These are phyloP conservation scores for Salix caprea DNA, from an alignment of 345 rosid species.

Conservation along the genomic window DNA sequence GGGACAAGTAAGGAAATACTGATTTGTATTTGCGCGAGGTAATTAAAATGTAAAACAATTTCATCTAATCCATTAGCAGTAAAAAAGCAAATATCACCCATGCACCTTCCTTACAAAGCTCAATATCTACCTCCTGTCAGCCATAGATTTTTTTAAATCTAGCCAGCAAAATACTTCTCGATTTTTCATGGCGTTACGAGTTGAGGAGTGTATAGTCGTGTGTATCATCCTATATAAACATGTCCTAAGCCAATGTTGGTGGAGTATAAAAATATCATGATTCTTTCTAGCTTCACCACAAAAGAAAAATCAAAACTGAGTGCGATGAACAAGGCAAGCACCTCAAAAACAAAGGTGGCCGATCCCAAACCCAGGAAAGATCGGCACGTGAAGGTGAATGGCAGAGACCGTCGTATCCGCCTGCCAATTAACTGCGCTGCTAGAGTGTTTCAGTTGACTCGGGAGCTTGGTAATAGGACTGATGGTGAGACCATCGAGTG, in stretches of 20 bases:
- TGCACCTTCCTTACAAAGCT: not conserved
- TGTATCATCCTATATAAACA: not conserved
- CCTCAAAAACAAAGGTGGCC: not conserved
- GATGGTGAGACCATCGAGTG: conserved; percentile 34
- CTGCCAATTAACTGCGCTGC: conserved; percentile 14
- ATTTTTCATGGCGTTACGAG: not conserved
- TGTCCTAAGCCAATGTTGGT: not conserved
- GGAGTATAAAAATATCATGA: not conserved
- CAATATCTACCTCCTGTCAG: not conserved
- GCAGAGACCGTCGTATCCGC: conserved; percentile 29
- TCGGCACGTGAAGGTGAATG: conserved; percentile 30
- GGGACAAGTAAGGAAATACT: not conserved
- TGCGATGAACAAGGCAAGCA: not conserved
- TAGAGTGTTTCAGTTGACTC: conserved; percentile 26
- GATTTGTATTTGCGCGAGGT: not conserved
- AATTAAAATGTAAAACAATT: not conserved
- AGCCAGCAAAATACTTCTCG: not conserved
- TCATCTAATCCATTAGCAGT: not conserved
- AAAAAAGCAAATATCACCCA: not conserved
- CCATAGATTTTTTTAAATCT: not conserved
- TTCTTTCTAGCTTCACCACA: not conserved
- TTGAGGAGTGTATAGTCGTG: not conserved
- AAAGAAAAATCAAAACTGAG: not conserved
- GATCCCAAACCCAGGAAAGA: conserved; percentile 12
- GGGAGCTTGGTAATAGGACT: conserved; percentile 24